A percentile compares a stretch with the other conserved stretches of the same genome.
These are phyloP conservation scores for Dissophora ornata DNA, from an alignment of 192 early-diverging fungal genomes.

Conservation along the genomic window DNA sequence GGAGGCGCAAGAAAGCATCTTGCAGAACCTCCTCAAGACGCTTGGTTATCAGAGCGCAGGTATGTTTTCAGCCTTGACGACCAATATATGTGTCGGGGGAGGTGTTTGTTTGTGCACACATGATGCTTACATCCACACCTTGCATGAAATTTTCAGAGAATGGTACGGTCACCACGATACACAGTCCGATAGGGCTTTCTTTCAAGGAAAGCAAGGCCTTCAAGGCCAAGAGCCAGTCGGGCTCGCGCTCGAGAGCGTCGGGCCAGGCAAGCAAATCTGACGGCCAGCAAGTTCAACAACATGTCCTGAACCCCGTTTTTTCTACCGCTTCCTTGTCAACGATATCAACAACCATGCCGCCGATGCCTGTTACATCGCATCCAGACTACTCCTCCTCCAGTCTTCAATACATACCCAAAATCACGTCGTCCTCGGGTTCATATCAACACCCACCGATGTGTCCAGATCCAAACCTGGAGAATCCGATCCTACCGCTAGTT, in stretches of 20 bases:
- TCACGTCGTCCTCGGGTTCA: not conserved
- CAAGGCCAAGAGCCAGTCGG: slow-evolving; percentile 12
- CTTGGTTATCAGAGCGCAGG: slow-evolving; percentile 49
- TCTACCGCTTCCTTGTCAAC: slow-evolving; percentile 1
- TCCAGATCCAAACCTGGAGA: slow-evolving; percentile 31
- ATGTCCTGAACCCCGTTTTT: not conserved
- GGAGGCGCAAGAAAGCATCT: slow-evolving; percentile 45
- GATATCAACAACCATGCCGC: slow-evolving; percentile 1
- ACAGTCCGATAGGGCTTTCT: not conserved
- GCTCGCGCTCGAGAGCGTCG: slow-evolving; percentile 9
- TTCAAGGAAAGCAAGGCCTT: slow-evolving; percentile 1
- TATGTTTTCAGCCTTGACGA: slow-evolving; percentile 18
- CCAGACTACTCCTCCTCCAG: slow-evolving; percentile 1
- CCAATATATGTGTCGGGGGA: too few relatives aligned
- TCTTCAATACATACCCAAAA: not conserved
- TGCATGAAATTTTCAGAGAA: slow-evolving; percentile 13
- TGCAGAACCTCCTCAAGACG: slow-evolving; percentile 51
- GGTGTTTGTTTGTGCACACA: too few relatives aligned
- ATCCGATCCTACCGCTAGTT: slow-evolving; percentile 4
- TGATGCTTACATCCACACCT: not conserved
- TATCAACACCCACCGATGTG: slow-evolving; percentile 37
- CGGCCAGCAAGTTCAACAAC: slow-evolving; percentile 4
- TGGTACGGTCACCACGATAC: slow-evolving; percentile 2
- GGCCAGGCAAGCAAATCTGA: slow-evolving; percentile 12
- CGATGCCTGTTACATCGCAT: slow-evolving; percentile 4